Percentiles rank a stretch among this genome's conserved stretches.
Evolutionary conservation across 441 rosid genomes (phyloP).

Genomic region (Croton laevigatus): DNA sequence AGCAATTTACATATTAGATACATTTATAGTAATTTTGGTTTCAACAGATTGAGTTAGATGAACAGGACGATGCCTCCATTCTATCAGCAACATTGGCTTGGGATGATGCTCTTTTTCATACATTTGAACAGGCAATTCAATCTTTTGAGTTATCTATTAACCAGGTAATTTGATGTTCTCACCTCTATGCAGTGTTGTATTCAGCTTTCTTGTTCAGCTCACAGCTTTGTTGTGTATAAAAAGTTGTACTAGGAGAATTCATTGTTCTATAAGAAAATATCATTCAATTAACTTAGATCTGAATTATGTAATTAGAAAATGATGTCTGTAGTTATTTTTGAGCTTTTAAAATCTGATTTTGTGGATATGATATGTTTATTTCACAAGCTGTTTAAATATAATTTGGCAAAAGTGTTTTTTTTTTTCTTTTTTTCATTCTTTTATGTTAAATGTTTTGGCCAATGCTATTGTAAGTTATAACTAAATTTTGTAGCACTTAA

Average conservation of each 20-base stretch:
- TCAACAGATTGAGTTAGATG: conserved; percentile 84
- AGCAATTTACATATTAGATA: conserved; percentile 13
- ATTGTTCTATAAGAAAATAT: background rate
- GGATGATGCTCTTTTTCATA: conserved; percentile 49
- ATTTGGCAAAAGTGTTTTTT: too few relatives aligned
- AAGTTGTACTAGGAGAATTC: background rate
- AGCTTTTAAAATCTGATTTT: background rate
- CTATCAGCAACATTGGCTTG: conserved; percentile 81
- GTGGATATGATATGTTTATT: background rate
- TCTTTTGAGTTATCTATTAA: conserved; percentile 53
- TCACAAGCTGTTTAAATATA: too few relatives aligned
- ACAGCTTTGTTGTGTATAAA: background rate
- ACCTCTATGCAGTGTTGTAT: background rate
- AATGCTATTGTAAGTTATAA: background rate
- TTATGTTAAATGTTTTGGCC: background rate
- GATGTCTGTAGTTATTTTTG: conserved; percentile 5
- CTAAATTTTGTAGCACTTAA: background rate
- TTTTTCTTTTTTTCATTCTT: background rate
- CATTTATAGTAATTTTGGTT: conserved; percentile 17
- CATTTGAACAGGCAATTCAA: conserved; percentile 59
- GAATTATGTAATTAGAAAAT: background rate
- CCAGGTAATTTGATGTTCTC: conserved; percentile 50
- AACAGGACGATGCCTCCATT: conserved; percentile 61
- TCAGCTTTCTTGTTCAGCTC: background rate
- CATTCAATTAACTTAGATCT: background rate